These are phyloP conservation scores for Populus hybrid DNA, from an alignment of 441 rosid species.

Conservation along the genomic window DNA sequence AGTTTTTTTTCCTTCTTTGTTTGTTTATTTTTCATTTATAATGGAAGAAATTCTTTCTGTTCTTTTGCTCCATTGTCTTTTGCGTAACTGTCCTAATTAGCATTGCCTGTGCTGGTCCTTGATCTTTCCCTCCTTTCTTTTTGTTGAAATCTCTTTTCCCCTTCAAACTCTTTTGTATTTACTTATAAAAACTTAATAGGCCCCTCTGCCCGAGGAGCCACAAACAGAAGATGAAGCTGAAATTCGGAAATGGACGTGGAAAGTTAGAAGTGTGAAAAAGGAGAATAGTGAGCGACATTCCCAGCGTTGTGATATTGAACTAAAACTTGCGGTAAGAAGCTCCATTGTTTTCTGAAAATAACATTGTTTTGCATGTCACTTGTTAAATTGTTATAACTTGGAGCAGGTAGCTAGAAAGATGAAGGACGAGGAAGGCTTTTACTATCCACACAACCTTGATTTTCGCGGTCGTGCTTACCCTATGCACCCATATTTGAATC, in stretches of 20 bases:
- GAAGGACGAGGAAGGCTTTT: conserved; percentile 93
- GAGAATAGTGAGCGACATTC: conserved; percentile 89
- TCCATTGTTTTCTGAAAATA: conserved; percentile 18
- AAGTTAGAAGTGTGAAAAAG: conserved; percentile 52
- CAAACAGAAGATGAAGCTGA: conserved; percentile 63
- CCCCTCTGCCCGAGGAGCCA: conserved; percentile 71
- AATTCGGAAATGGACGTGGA: conserved; percentile 83
- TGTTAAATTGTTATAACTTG: conserved; percentile 25
- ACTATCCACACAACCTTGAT: conserved; percentile 95
- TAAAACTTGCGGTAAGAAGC: conserved; percentile 86
- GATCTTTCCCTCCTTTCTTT: conserved; percentile 3
- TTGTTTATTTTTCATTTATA: background rate
- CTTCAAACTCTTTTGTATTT: conserved; percentile 1
- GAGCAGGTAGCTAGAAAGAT: conserved; percentile 91
- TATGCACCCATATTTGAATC: conserved; percentile 94
- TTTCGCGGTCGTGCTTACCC: conserved; percentile 99
- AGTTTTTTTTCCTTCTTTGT: background rate
- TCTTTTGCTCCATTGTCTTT: background rate
- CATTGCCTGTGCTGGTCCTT: background rate
- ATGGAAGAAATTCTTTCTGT: background rate
- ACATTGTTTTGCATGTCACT: conserved; percentile 18
- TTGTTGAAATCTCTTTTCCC: background rate
- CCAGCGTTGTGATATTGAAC: conserved; percentile 90
- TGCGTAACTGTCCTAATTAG: background rate
- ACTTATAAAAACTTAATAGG: conserved; percentile 38